phyloP scores from a whole-genome alignment of 2,329 filamentous ascomycete genomes.

The Clonostachys rosea region DNA sequence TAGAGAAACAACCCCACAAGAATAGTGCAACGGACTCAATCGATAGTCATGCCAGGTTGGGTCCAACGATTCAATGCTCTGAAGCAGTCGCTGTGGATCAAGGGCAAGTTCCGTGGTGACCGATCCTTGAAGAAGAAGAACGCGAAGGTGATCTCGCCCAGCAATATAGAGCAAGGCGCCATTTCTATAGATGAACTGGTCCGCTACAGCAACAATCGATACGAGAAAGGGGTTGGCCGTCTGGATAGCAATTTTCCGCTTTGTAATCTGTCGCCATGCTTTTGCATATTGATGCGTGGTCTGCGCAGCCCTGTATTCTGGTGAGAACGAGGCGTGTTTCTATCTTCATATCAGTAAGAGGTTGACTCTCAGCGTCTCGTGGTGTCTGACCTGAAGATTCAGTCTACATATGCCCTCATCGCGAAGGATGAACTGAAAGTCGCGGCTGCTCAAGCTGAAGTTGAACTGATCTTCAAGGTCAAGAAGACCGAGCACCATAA shows the following conservation, averaged over 20 bases:
- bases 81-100: background rate
- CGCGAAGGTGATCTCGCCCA: background rate
- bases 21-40: slow-evolving; percentile 1
- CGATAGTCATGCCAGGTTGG: background rate
- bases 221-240: background rate
- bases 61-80: too few species aligned
- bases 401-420: slow-evolving; percentile 52
- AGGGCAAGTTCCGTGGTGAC: background rate
- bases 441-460: slow-evolving; percentile 45
- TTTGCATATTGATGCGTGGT: slow-evolving; percentile 10
- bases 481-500: slow-evolving; percentile 49
- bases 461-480: slow-evolving; percentile 53
- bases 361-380: background rate
- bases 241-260: background rate
- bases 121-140: background rate
- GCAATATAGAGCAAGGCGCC: background rate
- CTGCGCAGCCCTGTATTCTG: slow-evolving; percentile 12
- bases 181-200: background rate
- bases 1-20: slow-evolving; percentile 1
- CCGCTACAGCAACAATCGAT: background rate
- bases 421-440: slow-evolving; percentile 42
- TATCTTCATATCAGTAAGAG: slow-evolving; percentile 9
- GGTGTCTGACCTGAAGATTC: slow-evolving; percentile 48
- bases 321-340: slow-evolving; percentile 11
- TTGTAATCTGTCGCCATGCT: slow-evolving; percentile 4